phyloP scores from a whole-genome alignment of 2,329 filamentous ascomycete genomes.

The Phialophora tarda region DNA sequence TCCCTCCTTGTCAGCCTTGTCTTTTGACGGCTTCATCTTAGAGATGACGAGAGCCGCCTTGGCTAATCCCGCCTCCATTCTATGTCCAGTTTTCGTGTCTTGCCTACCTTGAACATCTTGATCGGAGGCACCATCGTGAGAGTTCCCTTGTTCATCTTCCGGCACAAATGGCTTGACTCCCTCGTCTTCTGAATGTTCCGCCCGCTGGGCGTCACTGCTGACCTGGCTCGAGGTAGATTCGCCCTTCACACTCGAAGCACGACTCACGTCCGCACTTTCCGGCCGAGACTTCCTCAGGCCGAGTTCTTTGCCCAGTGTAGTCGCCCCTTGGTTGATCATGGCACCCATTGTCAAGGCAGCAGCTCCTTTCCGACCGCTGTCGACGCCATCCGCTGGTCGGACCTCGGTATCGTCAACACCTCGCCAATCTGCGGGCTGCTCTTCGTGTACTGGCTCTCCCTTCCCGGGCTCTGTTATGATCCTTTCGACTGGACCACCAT shows the following conservation, averaged over 20 bases:
- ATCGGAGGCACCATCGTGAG: constrained; percentile 19
- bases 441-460: constrained; percentile 73
- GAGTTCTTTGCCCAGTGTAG: constrained; percentile 64
- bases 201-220: constrained; percentile 7
- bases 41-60: constrained; percentile 34
- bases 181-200: constrained; percentile 46
- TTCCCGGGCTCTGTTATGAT: constrained; percentile 69
- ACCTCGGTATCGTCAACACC: constrained; percentile 53
- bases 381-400: constrained; percentile 38
- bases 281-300: constrained; percentile 71
- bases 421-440: constrained; percentile 75
- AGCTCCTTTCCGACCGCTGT: constrained; percentile 32
- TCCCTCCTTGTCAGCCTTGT: constrained; percentile 13
- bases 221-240: constrained; percentile 46
- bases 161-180: constrained; percentile 48
- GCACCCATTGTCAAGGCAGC: constrained; percentile 32
- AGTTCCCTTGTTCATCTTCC: constrained; percentile 27
- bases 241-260: constrained; percentile 69
- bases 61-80: constrained; percentile 32
- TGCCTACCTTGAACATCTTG: constrained; percentile 22
- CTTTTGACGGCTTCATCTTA: constrained; percentile 31
- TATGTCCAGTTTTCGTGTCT: constrained; percentile 30
- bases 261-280: constrained; percentile 70
- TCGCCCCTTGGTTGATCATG: constrained; percentile 42
- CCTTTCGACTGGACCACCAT: constrained; percentile 38